Evolutionary conservation across 306 rosid genomes (phyloP).

Genomic region (Vigna trinervia): DNA sequence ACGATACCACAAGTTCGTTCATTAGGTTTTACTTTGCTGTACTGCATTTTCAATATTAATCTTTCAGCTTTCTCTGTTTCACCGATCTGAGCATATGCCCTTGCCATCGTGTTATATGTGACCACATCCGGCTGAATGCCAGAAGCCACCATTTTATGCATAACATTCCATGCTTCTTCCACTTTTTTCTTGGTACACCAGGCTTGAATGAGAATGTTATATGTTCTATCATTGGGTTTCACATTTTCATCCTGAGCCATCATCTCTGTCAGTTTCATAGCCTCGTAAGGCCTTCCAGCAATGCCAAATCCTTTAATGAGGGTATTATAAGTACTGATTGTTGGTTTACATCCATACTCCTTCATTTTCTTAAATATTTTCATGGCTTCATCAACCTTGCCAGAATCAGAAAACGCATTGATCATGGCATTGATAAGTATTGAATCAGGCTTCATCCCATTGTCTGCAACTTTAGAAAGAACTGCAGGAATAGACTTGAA

Average conservation of each 20-base stretch:
- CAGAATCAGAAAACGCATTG: conserved; percentile 86
- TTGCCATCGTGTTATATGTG: conserved; percentile 83
- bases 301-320: conserved; percentile 90
- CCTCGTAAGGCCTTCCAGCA: conserved; percentile 74
- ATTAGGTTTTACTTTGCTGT: conserved; percentile 66
- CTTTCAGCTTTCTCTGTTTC: conserved; percentile 76
- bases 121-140: conserved; percentile 88
- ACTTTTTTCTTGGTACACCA: conserved; percentile 77
- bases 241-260: conserved; percentile 63
- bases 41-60: conserved; percentile 73
- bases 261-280: conserved; percentile 71
- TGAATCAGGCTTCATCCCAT: conserved; percentile 83
- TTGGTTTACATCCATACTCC: conserved; percentile 81
- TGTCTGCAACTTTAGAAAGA: conserved; percentile 74
- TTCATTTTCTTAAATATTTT: conserved; percentile 76
- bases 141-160: conserved; percentile 73
- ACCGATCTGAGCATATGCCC: conserved; percentile 87
- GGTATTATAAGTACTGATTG: conserved; percentile 86
- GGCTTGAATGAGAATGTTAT: conserved; percentile 82
- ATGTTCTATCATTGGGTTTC: conserved; percentile 86
- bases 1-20: conserved; percentile 93
- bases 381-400: conserved; percentile 75
- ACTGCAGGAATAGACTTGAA: conserved; percentile 77
- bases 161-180: conserved; percentile 77
- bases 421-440: conserved; percentile 91